A percentile compares a stretch with the other conserved stretches of the same genome.
These are phyloP conservation scores for Senecio squalidus DNA, from an alignment of 140 eudicot genomes.

Conservation along the genomic window DNA sequence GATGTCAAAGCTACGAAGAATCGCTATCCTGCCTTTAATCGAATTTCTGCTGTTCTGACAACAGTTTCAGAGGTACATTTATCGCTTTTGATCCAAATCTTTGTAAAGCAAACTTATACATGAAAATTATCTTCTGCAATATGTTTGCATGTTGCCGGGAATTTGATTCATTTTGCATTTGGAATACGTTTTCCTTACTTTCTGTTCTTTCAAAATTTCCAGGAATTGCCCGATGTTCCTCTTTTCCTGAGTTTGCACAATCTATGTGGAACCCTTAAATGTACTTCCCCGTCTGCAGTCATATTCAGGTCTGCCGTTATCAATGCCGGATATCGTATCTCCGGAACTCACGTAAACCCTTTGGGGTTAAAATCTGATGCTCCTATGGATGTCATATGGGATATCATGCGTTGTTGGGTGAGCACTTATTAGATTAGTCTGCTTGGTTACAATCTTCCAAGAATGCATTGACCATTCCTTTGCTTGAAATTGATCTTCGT, in stretches of 20 bases:
- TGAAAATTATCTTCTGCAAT: not conserved
- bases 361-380: conserved; percentile 89
- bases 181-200: not conserved
- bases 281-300: conserved; percentile 95
- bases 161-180: not conserved
- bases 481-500: not conserved
- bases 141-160: not conserved
- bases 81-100: not conserved
- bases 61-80: conserved; percentile 77
- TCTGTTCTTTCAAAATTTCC: conserved; percentile 9
- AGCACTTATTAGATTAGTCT: conserved; percentile 1
- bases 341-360: conserved; percentile 86
- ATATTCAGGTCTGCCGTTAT: conserved; percentile 86
- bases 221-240: conserved; percentile 94
- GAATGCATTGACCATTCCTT: not conserved
- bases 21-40: conserved; percentile 78
- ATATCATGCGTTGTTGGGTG: conserved; percentile 99
- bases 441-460: not conserved
- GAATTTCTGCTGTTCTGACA: conserved; percentile 79
- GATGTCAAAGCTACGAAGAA: conserved; percentile 68
- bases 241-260: conserved; percentile 87
- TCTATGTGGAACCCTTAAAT: conserved; percentile 87
- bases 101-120: not conserved
- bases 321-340: conserved; percentile 92
- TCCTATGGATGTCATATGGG: conserved; percentile 95